Evolutionary conservation across 371 early-diverging fungal genomes (phyloP), one percentile per base, ranked within the genome.

Genomic region (Thermomucor indicae-seudaticae): DNA sequence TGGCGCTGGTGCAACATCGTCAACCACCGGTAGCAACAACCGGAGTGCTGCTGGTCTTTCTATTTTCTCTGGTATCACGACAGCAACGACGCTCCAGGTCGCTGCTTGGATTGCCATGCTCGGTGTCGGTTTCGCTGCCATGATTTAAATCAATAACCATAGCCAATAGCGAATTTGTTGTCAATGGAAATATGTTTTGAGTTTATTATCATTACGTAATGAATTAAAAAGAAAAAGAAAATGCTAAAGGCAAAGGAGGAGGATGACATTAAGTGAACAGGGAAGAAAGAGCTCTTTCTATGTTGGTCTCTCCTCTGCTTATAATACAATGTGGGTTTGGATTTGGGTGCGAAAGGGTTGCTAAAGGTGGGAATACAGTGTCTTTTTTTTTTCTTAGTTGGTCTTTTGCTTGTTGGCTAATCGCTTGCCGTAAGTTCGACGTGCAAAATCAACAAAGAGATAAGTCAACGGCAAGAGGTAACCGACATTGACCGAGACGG

Each of bases 381-480:
- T n/a, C n/a, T 38, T 42, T 24, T 20, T 23, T 42, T 24, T 23
- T 42, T 3, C 43, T 1, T 41, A 2, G 20, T n/a, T 41, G 17
- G 2, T 42, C 14, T 22, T 25, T 14, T 42, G 17, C 23, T 20
- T 22, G 42, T n/a, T n/a, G n/a, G n/a, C n/a, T n/a, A 73, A 67
- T 17, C 67, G 58, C 40, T 64, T 69, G 49, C 72, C 64, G 63
- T 90, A 90, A 4, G 88, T 88, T 43, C 64, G 69, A 59, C 72
- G 77, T 39, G 87, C 84, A 70, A 91, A 92, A 42, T 86, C 83
- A 17, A 84, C 78, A 55, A 92, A 92, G 35, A 91, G 75, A 44
- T 81, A 84, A 41, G 84, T 86, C 23, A 93, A 74, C 19, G 93
- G 92, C 53, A 87, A 78, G 25, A 93, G 72, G 55, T 93, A 93